Evolutionary conservation across 1,139 yeast species (phyloP), one percentile per base, ranked within the genome.

Genomic region (Williopsis jadinii): DNA sequence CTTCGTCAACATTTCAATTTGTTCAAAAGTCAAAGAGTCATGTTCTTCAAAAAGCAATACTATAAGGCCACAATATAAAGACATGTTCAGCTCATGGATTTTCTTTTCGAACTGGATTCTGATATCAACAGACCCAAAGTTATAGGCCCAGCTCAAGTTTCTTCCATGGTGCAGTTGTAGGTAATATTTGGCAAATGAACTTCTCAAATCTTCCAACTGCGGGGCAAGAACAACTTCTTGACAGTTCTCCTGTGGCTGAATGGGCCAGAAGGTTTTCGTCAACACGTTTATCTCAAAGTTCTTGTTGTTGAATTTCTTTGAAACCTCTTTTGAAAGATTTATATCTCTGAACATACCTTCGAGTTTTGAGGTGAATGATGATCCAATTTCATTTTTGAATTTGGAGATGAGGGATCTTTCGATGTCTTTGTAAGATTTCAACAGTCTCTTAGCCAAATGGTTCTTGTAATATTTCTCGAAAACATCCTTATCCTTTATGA

Each of bases 321-420:
- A 74, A 14, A 79, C 60, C 35, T 80, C 88, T 41, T 69, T 69
- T 1, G 95, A 84, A 46, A 75, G 68, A 48, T 76, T 76, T 49
- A 90, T 80, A 58, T 92, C 97, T 52, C 78, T 75, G 54, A 88
- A 80, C 98, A 92, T 92, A 40, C 87, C 88, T 56, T 87, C 92
- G 35, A 90, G 71, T 54, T 84, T 84, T 3, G 84, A 75, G 3
- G 95, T 79, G 42, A 86, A 84, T 0, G 90, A 74, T 3, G 86
- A 71, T 0, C 97, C 97, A 54, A 84, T 73, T 56, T 86, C 95
- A 53, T 79, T 80, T 50, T 84, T 77, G 39, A 90, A 67, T 56
- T 77, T 80, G 1, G 84, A 71, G 30, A 92, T 76, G 60, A 88
- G 70, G 42, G 73, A 64, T 52, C 80, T 80, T 59, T 90, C 97